Base-by-base conservation (phyloP, 2,329 filamentous ascomycete species). In the Xylariomycetidae sp. region DNA sequence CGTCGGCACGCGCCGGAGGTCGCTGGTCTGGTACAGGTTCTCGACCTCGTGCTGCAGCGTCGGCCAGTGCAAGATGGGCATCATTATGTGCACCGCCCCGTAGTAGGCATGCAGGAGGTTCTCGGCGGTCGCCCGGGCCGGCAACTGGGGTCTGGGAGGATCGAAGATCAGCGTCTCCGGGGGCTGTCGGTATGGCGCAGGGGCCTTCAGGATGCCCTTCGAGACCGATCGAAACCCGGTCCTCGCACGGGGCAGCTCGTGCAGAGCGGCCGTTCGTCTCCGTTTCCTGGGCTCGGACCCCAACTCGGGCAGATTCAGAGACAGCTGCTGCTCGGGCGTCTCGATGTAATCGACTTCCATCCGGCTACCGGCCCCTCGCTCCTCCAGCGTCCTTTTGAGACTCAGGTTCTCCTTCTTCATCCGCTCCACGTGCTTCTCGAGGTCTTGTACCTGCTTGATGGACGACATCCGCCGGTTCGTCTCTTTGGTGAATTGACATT, bases 401-500 rank as follows among this genome's bases (percentile, higher is more conserved):
- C 80, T 82, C 36, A 69, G 73, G 51, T 95, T 89, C 58, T 95
- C 85, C 37, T 87, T 80, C 55, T 82, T 85, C 25, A 92, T 74
- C 33, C 82, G 75, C 29, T 84, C 77, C 51, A 96, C 77, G 61
- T 96, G 89, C 61, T 88, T 92, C 63, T 97, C 90, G 16, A 98
- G 71, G 58, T 98, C 92, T 62, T 97, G 92, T 10, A 97, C 86
- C 68, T 96, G 92, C 76, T 97, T 98, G 65, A 97, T 97, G 2
- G 90, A 97, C 13, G 92, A 97, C 92, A 98, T 98, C 42, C 92
- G 80, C 38, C 92, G 77, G 59, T 98, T 98, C 10, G 92, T 98
- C 63, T 98, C 92, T 64, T 98, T 98, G 31, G 92, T 98, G 58
- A 98, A 98, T 56, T 97, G 90, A 57, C 92, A 98, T 60, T 94